phyloP scores from a whole-genome alignment of 2,329 filamentous ascomycete genomes.

The Ampelomyces quisqualis region DNA sequence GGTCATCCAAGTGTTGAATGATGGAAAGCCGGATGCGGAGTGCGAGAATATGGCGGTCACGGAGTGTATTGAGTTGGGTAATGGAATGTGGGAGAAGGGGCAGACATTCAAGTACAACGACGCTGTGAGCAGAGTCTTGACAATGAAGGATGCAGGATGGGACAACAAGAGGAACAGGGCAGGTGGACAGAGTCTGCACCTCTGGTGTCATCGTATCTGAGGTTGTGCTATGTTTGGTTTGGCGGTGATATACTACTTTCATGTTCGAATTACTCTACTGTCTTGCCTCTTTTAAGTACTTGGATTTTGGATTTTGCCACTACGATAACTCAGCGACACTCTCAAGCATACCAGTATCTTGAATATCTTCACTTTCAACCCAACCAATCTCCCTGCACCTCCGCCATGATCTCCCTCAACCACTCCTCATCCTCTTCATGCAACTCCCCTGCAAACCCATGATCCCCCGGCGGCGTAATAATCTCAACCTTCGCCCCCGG shows the following conservation, averaged over 20 bases:
- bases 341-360: too few relatives aligned
- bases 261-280: not conserved
- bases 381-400: conserved; percentile 32
- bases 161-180: conserved; percentile 34
- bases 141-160: conserved; percentile 36
- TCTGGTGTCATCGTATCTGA: conserved; percentile 30
- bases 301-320: too few relatives aligned
- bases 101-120: conserved; percentile 38
- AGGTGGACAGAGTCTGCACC: conserved; percentile 30
- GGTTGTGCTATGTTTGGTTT: not conserved
- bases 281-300: too few relatives aligned
- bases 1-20: conserved; percentile 33
- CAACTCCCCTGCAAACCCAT: conserved; percentile 34
- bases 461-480: conserved; percentile 22
- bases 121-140: conserved; percentile 34
- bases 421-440: conserved; percentile 31
- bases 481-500: conserved; percentile 19
- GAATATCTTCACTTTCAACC: not conserved
- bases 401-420: conserved; percentile 28
- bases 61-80: conserved; percentile 39
- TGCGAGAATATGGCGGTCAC: conserved; percentile 33
- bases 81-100: conserved; percentile 39
- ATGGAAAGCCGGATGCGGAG: conserved; percentile 18
- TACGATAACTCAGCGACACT: too few relatives aligned
- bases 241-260: not conserved